Base-by-base conservation (phyloP, 805 yeast genomes). In the Lachancea kluyveri region DNA sequence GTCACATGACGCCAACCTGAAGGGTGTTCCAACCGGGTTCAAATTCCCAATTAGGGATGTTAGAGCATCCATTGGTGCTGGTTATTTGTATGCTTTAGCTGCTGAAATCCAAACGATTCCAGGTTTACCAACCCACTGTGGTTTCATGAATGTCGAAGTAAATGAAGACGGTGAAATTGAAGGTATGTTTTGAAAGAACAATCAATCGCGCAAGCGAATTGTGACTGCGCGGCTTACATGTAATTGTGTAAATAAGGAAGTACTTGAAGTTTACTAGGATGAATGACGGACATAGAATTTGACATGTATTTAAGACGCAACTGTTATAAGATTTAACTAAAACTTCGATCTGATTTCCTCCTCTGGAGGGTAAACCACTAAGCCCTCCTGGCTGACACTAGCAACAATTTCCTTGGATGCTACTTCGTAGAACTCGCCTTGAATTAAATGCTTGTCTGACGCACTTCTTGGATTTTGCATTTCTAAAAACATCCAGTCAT, bases 21-120 rank as follows among this genome's bases (percentile, higher is more conserved):
- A 82, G 65, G 90, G 90, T 59, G 90, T 79, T 36, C 94, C 94
- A 46, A 70, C 76, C 13, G 90, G 80, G 1, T 82, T 81, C 63
- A 74, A 68, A 23, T 77, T 82, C 65, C 94, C 94, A 36, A 77
- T 82, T 46, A 71, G 90, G 64, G 94, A 82, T 46, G 77, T 82
- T 36, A 72, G 84, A 54, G 79, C 79, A 11, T 74, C 82, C 13
- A 70, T 79, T 45, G 94, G 94, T 60, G 92, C 92, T 22, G 92
- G 92, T 4, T 82, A 82, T 60, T 67, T 82, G 58, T 82, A 81
- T 52, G 92, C 90, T 4, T 67, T 82, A 48, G 92, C 94, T 4
- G 92, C 86, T 33, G 88, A 81, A 58, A 82, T 82, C 50, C 84
- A 78, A 67, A 82, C 94, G 26, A 82, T 82, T 49, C 94, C 94